Base-by-base conservation (phyloP, 176 grass and related monocot species). In the Triticum aestivum region DNA sequence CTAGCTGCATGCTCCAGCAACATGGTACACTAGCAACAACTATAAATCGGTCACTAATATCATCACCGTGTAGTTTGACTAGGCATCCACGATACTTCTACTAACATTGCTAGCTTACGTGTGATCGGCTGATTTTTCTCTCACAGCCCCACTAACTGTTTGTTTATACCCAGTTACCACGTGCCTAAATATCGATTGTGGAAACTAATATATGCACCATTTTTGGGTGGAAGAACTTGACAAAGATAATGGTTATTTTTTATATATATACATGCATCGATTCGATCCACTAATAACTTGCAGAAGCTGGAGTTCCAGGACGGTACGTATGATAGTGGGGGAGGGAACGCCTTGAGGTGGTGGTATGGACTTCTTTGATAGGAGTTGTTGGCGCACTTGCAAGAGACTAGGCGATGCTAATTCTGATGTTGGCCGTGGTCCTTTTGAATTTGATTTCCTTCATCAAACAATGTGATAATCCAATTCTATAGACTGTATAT, bases 81-180 rank as follows among this genome's bases (percentile, higher is more conserved):
- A 59, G 89, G 84, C 23, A 44, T 90, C 88, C 88, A 90, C 84
- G 20, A 81, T 54, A 23, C n/a, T 78, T 8, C 64, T 15, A 39
- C 51, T 15, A 24, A 18, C n/a, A 65, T 51, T 33, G 39, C 24
- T 66, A 1, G 59, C 84, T 79, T 73, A 79, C 52, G 33, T 34
- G 21, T 5, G 65, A 26, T 64, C 2, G 37, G 24, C 12, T 10
- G 64, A 27, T 75, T 27, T 47, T 27, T 27, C 61, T 79, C 75
- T 79, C 47, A 90, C 85, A 74, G 33, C 42, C 67, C 80, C 89
- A 90, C 85, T 90, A 67, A 74, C 34, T 4, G 74, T 75, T 87
- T 90, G 58, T 59, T 86, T 81, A 32, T 49, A 5, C 27, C 14
- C 54, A 4, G 73, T 79, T 56, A 56, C 62, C 79, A 90, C 83